phyloP scores from a whole-genome alignment of 2,329 filamentous ascomycete genomes.

The Lojkania enalia region DNA sequence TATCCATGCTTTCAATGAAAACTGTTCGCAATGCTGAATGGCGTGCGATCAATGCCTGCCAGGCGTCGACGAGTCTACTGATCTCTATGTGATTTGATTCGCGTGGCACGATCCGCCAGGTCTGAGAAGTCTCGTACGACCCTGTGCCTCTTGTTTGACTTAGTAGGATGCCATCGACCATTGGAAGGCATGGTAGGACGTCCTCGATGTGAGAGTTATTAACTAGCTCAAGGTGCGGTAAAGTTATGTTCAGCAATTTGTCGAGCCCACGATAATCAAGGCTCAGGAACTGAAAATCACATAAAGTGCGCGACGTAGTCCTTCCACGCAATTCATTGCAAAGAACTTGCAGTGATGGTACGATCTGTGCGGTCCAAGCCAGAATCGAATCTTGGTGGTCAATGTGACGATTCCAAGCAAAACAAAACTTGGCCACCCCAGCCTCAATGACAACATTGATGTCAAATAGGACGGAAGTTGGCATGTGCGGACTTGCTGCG shows the following conservation, averaged over 20 bases:
- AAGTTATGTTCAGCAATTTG: not conserved
- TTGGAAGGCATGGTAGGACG: slow-evolving; percentile 7
- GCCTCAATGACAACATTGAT: slow-evolving; percentile 8
- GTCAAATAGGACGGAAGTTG: slow-evolving; percentile 12
- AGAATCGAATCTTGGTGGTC: slow-evolving; percentile 8
- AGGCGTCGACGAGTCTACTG: not conserved
- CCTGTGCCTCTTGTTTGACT: slow-evolving; percentile 6
- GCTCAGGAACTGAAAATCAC: slow-evolving; percentile 11
- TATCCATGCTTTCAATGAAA: not conserved
- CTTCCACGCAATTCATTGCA: slow-evolving; percentile 1
- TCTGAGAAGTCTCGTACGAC: slow-evolving; percentile 1
- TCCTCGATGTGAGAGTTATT: slow-evolving; percentile 5
- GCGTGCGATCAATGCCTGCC: not conserved
- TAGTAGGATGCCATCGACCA: slow-evolving; percentile 8
- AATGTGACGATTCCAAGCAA: slow-evolving; percentile 14
- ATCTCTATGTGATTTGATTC: slow-evolving; percentile 1
- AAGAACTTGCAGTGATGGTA: not conserved
- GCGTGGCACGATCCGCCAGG: not conserved
- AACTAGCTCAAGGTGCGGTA: not conserved
- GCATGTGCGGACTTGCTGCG: slow-evolving; percentile 1
- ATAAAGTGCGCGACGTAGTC: slow-evolving; percentile 8
- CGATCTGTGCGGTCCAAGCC: slow-evolving; percentile 7
- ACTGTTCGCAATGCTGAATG: not conserved
- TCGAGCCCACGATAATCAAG: slow-evolving; percentile 1
- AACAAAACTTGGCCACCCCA: slow-evolving; percentile 7